Base-by-base conservation (phyloP, 164 flowering plant species). In the Cinnamomum chago region DNA sequence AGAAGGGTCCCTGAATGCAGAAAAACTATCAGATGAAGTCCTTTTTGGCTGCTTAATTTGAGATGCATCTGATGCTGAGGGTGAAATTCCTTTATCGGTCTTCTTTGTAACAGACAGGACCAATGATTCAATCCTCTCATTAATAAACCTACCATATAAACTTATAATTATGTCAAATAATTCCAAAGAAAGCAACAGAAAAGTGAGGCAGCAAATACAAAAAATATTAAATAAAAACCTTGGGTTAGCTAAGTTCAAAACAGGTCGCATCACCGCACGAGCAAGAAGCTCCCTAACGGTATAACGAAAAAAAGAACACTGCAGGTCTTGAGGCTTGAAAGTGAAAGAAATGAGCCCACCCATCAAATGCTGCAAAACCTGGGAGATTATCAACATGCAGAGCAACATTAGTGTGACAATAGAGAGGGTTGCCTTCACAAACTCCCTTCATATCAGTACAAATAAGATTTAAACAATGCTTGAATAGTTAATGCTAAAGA, bases 311-410 rank as follows among this genome's bases (percentile, higher is more conserved):
- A 90, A 87, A 76, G 88, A 85, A 80, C 99, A 96, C 62, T 88
- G 89, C 78, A 96, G 82, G 82, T 96, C 98, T 80, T 88, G 93
- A 70, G 88, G 86, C 74, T 79, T 89, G 83, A 92, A 96, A 73
- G 92, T 87, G 24, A 89, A 74, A 70, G 90, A 83, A 65, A 92
- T 81, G 73, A 96, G 93, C 60, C 93, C 96, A 69, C 86, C 90
- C 93, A 91, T 88, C 79, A 96, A 67, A 81, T 88, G 95, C 80
- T 96, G 98, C 84, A 96, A 87, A 75, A 96, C 99, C 99, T 95
- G 86, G 52, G 33, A 69, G 73, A 14, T 62, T 27, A 73, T 13
- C 58, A 76, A 35, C 15, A 58, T 65, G 17, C 60, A 62, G 15
- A 68, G 28, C 27, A 62, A 25, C 74, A 71, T 58, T 50, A 71